Evolutionary conservation across 768 basidiomycete species (phyloP).

Genomic region (Rhodotorula diobovata): DNA sequence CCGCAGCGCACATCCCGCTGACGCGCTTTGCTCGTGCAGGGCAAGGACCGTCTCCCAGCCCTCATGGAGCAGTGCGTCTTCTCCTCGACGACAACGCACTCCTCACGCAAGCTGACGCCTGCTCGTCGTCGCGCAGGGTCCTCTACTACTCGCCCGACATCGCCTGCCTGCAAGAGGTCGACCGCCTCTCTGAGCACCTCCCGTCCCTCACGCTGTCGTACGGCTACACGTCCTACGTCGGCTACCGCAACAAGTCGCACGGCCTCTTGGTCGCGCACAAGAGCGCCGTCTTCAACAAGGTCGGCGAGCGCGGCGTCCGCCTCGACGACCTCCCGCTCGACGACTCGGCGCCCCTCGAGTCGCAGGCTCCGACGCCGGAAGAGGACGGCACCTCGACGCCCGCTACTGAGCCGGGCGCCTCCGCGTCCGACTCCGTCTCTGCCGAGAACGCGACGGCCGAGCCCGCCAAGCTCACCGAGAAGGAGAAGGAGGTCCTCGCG

Average conservation of each 20-base stretch:
- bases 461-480: neutral
- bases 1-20: neutral
- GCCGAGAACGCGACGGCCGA: too few relatives aligned
- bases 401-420: neutral
- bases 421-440: too few relatives aligned
- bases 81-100: neutral
- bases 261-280: constrained; percentile 37
- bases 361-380: too few relatives aligned
- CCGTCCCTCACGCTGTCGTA: constrained; percentile 22
- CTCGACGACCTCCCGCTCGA: constrained; percentile 36
- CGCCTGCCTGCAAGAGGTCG: constrained; percentile 36
- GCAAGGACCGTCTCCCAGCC: constrained; percentile 31
- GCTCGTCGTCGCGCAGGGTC: constrained; percentile 4
- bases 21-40: neutral
- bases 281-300: constrained; percentile 28
- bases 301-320: constrained; percentile 35
- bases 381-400: neutral
- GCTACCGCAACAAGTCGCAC: constrained; percentile 35
- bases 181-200: constrained; percentile 33
- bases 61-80: constrained; percentile 30
- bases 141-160: constrained; percentile 34
- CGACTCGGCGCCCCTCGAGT: constrained; percentile 5
- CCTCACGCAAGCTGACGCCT: neutral
- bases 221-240: constrained; percentile 31
- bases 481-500: constrained; percentile 8